Percentiles rank a stretch among this genome's conserved stretches.
Conservation (phyloP, 495 filamentous ascomycete species). For the Parmelia sp. region DNA sequence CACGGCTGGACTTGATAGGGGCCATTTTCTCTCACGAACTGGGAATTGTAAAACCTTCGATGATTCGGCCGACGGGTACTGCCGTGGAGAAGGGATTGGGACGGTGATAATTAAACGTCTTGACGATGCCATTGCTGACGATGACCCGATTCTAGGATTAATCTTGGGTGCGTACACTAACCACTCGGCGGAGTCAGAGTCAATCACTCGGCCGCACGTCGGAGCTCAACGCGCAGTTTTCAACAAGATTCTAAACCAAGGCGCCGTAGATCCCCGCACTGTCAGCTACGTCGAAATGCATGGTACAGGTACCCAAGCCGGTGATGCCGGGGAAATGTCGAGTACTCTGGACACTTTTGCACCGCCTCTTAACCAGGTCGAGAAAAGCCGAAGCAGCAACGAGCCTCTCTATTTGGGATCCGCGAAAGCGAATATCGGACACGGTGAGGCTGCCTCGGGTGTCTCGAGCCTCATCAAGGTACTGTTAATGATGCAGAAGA, state of each 20-base stretch:
- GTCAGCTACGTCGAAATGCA: conserved; percentile 36
- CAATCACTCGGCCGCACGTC: conserved; percentile 23
- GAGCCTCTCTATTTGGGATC: conserved; percentile 56
- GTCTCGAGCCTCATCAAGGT: conserved; percentile 78
- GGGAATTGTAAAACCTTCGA: conserved; percentile 55
- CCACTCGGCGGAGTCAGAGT: conserved; percentile 31
- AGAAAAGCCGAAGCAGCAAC: too few species aligned
- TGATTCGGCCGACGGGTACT: conserved; percentile 34
- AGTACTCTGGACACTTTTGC: too few species aligned
- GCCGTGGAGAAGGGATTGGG: conserved; percentile 35
- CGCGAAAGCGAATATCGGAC: conserved; percentile 83
- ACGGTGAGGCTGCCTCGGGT: conserved; percentile 84
- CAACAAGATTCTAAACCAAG: conserved; percentile 13
- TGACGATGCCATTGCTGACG: conserved; percentile 51
- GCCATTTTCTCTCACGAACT: neutral
- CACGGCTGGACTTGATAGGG: conserved; percentile 57
- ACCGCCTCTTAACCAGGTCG: too few species aligned
- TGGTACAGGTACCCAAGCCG: conserved; percentile 31
- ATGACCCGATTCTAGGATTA: conserved; percentile 56
- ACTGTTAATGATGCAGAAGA: conserved; percentile 79
- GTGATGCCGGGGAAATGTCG: conserved; percentile 25
- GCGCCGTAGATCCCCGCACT: conserved; percentile 15
- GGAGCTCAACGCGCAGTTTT: conserved; percentile 31
- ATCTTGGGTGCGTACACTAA: conserved; percentile 56
- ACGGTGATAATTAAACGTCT: conserved; percentile 48